Evolutionary conservation across 176 grass and related monocot genomes (phyloP).

Genomic region (Typha latifolia): DNA sequence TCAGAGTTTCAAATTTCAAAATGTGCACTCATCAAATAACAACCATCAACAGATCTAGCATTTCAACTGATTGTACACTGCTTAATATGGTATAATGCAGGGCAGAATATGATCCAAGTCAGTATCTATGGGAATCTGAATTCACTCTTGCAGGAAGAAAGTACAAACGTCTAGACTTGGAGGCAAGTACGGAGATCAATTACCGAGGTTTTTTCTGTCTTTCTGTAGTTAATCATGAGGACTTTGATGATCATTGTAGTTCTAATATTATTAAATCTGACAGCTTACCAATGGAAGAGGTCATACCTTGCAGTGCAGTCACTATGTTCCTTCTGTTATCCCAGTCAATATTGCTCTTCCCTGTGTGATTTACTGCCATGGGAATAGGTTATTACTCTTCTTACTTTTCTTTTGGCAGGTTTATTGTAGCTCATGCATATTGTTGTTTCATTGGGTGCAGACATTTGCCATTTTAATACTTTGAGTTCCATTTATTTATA

Average conservation of each 20-base stretch:
- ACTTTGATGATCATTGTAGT: neutral
- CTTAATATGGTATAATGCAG: slow-evolving; percentile 43
- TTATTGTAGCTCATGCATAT: slow-evolving; percentile 2
- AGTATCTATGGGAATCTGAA: slow-evolving; percentile 95
- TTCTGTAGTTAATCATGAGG: slow-evolving; percentile 21
- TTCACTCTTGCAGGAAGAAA: slow-evolving; percentile 89
- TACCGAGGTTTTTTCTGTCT: slow-evolving; percentile 30
- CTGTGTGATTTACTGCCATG: slow-evolving; percentile 96
- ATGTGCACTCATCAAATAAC: too few species aligned
- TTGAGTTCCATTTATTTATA: neutral
- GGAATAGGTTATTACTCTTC: slow-evolving; percentile 59
- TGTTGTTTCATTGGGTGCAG: neutral
- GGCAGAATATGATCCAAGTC: slow-evolving; percentile 96
- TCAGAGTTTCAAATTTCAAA: too few species aligned
- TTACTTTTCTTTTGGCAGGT: neutral
- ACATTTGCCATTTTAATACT: neutral
- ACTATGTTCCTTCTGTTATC: slow-evolving; percentile 83
- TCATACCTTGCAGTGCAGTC: slow-evolving; percentile 92
- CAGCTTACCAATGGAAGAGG: slow-evolving; percentile 85
- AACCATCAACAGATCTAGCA: neutral
- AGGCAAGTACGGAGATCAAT: slow-evolving; percentile 88
- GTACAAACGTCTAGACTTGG: slow-evolving; percentile 95
- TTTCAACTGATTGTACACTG: neutral
- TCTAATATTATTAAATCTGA: slow-evolving; percentile 6
- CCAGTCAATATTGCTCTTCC: slow-evolving; percentile 73